Evolutionary conservation across 2,329 filamentous ascomycete genomes (phyloP), one percentile per base, ranked within the genome.

Genomic region (Malbranchea cinnamomea): DNA sequence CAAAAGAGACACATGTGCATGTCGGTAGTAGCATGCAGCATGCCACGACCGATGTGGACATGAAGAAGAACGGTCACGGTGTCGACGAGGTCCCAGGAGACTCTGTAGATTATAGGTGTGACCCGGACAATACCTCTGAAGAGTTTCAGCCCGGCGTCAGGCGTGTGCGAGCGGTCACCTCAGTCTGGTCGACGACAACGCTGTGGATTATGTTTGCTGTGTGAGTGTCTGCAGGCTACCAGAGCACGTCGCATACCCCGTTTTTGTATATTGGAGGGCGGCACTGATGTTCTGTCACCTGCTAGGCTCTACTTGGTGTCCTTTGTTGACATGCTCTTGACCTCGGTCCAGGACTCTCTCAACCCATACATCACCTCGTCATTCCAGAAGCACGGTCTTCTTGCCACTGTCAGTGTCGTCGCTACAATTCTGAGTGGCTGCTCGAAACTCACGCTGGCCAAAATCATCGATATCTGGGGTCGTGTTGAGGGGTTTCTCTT

Each of bases 381-480:
- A 12, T 71, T 63, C 38, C 39, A 52, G 13, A 44, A 53, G 4
- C 67, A 71, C 39, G 65, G 63, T 1, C 50, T 69, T 23, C 56
- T 63, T 1, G 53, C 65, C 1, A 60, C 63, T 6, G 65, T 63
- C 12, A 47, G 47, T 26, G 60, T 73, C 36, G 52, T 73, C 21
- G 53, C 65, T n/a, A 60, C 50, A 34, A 52, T 71, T 20, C 62
- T 74, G 16, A 60, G 60, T 19, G 69, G 65, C 14, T 53, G 70
- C 19, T 52, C 60, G 32, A 68, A 67, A 43, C 54, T 74, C 8
- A 62, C 68, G 1, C 54, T 69, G 16, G 68, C 71, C 32, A 74
- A 73, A 47, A 53, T 71, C 9, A 52, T 74, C 29, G 64, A 75
- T 49, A 54, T 68, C 24, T 74, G 63, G 59, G 71, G 68, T 12